Base-by-base conservation (phyloP, 352 stramenopile species). In the Phytophthora ohioensis region DNA sequence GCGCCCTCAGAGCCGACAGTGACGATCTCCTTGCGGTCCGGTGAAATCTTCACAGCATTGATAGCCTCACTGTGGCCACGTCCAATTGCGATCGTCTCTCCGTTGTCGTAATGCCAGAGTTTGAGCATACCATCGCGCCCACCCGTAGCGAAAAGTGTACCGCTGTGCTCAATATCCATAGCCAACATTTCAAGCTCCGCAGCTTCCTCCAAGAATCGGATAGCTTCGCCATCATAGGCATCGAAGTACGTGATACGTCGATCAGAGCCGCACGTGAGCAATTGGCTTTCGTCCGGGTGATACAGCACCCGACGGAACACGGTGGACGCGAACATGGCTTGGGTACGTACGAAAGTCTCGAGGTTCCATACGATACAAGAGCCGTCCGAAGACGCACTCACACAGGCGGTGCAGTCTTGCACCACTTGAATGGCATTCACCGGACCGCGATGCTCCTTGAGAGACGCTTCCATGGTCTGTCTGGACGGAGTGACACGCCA, bases 331-430 rank as follows among this genome's bases (percentile, higher is more conserved):
- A 99, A 99, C 82, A 99, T 92, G 34, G 97, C 97, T 62, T 98
- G 89, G 35, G 97, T 90, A 36, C 97, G 86, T 36, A 98, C 88
- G 62, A 91, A 96, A 15, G 90, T 97, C 43, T 97, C 78, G 13
- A 99, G 84, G 75, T 99, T 97, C 96, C 97, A 99, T 30, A 98
- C 88, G 64, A 99, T 99, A 69, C 97, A 99, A 43, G 90, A 98
- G 38, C 87, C 87, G 48, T 94, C 87, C 4, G 85, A 91, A 21
- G 84, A 92, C 48, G 85, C 85, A 45, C 85, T 93, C 61, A 94
- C 87, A 64, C 87, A 94, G 12, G 82, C 76, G 45, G 75, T 91
- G 70, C 85, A 87, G 69, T 94, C 86, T 30, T 81, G 80, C 17
- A 91, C 77, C 17, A 93, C 85, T 59, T 87, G 82, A 65, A 98